A percentile compares a stretch with the other conserved stretches of the same genome.
Evolutionary conservation across 2,329 filamentous ascomycete species (phyloP).

Genomic region (Botryotinia calthae): DNA sequence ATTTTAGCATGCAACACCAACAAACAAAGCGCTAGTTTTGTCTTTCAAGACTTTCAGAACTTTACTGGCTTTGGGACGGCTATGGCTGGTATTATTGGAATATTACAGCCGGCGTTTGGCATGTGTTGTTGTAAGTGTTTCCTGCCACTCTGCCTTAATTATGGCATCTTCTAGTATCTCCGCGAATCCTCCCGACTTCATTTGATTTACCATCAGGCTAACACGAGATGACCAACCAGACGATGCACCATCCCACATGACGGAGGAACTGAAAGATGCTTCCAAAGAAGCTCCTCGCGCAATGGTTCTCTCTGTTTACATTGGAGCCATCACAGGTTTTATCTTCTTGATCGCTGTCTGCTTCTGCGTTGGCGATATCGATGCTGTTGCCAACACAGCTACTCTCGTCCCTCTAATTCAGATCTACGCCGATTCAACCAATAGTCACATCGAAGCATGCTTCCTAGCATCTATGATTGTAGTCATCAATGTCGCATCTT

Average conservation of each 20-base stretch:
- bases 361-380: constrained; percentile 53
- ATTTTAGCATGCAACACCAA: constrained; percentile 53
- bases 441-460: constrained; percentile 46
- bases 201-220: not conserved
- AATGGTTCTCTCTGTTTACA: constrained; percentile 47
- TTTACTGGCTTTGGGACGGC: constrained; percentile 50
- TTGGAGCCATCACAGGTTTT: constrained; percentile 49
- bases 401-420: constrained; percentile 51
- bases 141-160: not conserved
- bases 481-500: constrained; percentile 42
- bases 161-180: not conserved
- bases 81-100: constrained; percentile 52
- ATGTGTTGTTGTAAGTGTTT: constrained; percentile 47
- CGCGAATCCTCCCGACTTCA: not conserved
- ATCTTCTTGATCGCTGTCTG: constrained; percentile 49
- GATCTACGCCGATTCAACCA: constrained; percentile 49
- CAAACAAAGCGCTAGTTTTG: constrained; percentile 53
- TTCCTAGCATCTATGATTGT: constrained; percentile 48
- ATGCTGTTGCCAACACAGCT: constrained; percentile 41
- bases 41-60: constrained; percentile 55
- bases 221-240: constrained; percentile 38
- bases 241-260: constrained; percentile 50
- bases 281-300: constrained; percentile 50
- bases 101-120: constrained; percentile 53
- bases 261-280: constrained; percentile 53